Conservation (phyloP, 495 filamentous ascomycete genomes). For the Cryomyces antarcticus region DNA sequence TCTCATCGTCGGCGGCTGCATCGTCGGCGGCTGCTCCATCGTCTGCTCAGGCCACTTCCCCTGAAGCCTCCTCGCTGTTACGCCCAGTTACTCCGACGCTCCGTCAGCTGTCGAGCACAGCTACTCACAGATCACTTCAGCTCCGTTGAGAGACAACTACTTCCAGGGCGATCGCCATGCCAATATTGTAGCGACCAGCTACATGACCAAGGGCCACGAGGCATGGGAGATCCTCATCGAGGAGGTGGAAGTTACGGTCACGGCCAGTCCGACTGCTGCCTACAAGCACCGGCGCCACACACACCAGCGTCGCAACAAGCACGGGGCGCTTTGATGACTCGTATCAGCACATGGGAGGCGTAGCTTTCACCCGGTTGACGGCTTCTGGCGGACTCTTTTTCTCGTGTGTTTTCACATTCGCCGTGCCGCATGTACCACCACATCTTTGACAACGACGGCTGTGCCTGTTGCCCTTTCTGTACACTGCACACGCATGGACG, state of each 20-base stretch:
- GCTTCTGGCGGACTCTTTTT: too few relatives aligned
- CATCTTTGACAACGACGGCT: too few relatives aligned
- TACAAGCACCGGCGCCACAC: background rate
- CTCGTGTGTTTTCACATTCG: too few relatives aligned
- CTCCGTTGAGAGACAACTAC: background rate
- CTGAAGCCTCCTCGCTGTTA: too few relatives aligned
- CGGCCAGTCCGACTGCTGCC: slow-evolving; percentile 1
- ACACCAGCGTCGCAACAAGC: background rate
- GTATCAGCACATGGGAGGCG: too few relatives aligned
- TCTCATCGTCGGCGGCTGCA: background rate
- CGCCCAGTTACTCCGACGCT: too few relatives aligned
- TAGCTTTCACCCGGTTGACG: too few relatives aligned
- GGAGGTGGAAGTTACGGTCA: slow-evolving; percentile 7
- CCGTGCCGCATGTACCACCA: too few relatives aligned
- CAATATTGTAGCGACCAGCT: slow-evolving; percentile 3
- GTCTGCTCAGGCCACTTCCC: too few relatives aligned
- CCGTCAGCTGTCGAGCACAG: background rate
- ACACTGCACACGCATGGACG: too few relatives aligned
- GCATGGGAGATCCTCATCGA: slow-evolving; percentile 5
- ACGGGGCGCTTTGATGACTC: too few relatives aligned
- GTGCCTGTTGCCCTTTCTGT: too few relatives aligned
- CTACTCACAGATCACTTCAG: background rate
- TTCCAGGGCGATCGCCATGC: background rate
- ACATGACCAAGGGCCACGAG: slow-evolving; percentile 1
- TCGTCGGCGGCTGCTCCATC: background rate